Conservation (phyloP, 2,329 filamentous ascomycete species). For the Penicillium vulpinum region DNA sequence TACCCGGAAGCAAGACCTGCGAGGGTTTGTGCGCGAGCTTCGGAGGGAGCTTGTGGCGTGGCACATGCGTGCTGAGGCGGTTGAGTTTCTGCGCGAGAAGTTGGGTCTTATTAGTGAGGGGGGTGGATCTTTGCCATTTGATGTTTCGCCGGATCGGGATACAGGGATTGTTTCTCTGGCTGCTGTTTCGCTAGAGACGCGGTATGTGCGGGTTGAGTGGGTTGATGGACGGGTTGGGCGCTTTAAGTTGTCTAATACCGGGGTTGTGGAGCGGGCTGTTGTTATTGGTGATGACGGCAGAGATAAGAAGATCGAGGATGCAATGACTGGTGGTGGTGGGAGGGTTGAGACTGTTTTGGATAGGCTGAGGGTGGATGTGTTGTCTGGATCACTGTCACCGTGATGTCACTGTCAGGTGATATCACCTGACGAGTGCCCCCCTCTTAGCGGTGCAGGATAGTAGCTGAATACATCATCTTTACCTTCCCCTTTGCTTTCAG, state of each 20-base stretch:
- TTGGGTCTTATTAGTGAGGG: slow-evolving; percentile 30
- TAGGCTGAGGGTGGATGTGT: slow-evolving; percentile 25
- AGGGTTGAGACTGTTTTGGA: slow-evolving; percentile 38
- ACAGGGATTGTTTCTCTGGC: slow-evolving; percentile 39
- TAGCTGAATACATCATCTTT: too few species aligned
- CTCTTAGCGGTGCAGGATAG: too few species aligned
- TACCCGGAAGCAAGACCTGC: slow-evolving; percentile 37
- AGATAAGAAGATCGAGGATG: slow-evolving; percentile 39
- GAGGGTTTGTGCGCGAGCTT: slow-evolving; percentile 39
- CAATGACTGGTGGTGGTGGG: slow-evolving; percentile 37
- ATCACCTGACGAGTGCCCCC: too few species aligned
- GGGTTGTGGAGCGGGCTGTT: slow-evolving; percentile 44
- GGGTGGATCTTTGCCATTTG: slow-evolving; percentile 11
- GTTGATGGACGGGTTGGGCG: slow-evolving; percentile 45
- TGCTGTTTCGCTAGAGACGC: slow-evolving; percentile 40
- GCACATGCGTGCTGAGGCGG: slow-evolving; percentile 42
- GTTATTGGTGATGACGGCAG: slow-evolving; percentile 44
- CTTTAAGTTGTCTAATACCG: slow-evolving; percentile 44
- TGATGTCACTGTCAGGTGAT: too few species aligned
- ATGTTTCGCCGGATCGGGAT: slow-evolving; percentile 23
- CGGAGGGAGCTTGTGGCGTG: slow-evolving; percentile 44
- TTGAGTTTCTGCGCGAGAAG: slow-evolving; percentile 36
- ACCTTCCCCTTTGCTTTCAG: too few species aligned
- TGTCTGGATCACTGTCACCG: neutral
- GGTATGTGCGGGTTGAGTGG: slow-evolving; percentile 48